Base-by-base conservation (phyloP, 2,329 filamentous ascomycete genomes). In the Corniculantispora saksenae region DNA sequence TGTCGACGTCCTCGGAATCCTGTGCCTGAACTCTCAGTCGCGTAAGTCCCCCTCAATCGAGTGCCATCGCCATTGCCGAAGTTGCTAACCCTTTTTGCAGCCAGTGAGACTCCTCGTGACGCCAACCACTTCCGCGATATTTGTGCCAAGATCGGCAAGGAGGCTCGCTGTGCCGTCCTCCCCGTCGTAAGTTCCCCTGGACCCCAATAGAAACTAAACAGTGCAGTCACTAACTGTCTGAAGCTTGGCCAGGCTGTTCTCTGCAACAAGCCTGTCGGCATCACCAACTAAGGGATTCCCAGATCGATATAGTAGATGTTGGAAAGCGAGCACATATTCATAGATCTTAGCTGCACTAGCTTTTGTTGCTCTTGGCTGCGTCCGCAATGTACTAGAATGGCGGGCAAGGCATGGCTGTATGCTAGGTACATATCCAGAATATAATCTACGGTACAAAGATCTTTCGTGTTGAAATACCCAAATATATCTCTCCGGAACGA, bases 1-100 rank as follows among this genome's bases (percentile, higher is more conserved):
- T 19, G n/a, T 61, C 6, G 64, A 66, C n/a, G 8, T 70, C 29
- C 62, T 67, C 23, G 66, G 66, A 3, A 4, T 66, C 12, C 27
- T 51, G 13, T 63, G 65, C 48, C 61, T 69, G 6, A 57, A 70
- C 63, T 2, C 45, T 9, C 5, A 1, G 1, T 0, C 1, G 13
- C 53, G 64, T 66, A 43, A 15, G 64, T 63, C 5, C 3, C 9
- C 17, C 21, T 8, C 27, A n/a, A 9, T 19, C 21, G 6, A 35
- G 19, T 8, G 5, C 21, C 7, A 5, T 51, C 5, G 32, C 38
- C 3, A 54, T 59, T 59, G 48, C 63, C 53, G 47, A 7, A 32
- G 10, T 32, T 6, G 32, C 32, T 32, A 32, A 32, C 10, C 6
- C 32, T 17, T n/a, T 8, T 19, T 38, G 1, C 15, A 66, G 64